These are phyloP conservation scores for Triticum timopheevii DNA, from an alignment of 176 grass and related monocot species.

Conservation along the genomic window DNA sequence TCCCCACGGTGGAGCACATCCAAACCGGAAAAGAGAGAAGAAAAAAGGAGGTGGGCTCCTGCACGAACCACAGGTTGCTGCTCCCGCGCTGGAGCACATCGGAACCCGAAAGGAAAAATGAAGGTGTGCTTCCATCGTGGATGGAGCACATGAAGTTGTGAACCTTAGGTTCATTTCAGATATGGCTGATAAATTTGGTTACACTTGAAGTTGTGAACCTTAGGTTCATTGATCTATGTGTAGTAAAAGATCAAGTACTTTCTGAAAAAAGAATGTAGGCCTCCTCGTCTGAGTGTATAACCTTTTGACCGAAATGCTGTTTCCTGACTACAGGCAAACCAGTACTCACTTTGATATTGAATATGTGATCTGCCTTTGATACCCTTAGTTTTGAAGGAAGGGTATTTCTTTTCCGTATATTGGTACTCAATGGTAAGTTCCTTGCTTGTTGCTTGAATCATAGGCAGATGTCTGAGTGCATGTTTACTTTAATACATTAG, in stretches of 20 bases:
- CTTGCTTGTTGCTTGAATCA: neutral
- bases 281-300: neutral
- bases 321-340: neutral
- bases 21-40: too few species aligned
- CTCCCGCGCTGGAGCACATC: too few species aligned
- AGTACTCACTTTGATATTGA: neutral
- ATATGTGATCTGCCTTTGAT: neutral
- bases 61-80: too few species aligned
- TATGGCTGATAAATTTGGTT: neutral
- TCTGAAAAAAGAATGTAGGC: neutral
- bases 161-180: too few species aligned
- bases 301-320: neutral
- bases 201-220: neutral
- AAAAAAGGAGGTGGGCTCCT: too few species aligned
- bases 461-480: conserved; percentile 1
- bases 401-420: neutral
- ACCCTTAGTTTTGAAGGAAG: neutral
- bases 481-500: neutral
- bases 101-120: too few species aligned
- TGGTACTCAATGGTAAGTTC: neutral
- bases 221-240: neutral
- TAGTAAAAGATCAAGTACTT: neutral
- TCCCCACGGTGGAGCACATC: too few species aligned
- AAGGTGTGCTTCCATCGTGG: too few species aligned
- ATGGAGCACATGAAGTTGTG: too few species aligned